phyloP scores from a whole-genome alignment of 306 rosid species.

The Arachis stenosperma region DNA sequence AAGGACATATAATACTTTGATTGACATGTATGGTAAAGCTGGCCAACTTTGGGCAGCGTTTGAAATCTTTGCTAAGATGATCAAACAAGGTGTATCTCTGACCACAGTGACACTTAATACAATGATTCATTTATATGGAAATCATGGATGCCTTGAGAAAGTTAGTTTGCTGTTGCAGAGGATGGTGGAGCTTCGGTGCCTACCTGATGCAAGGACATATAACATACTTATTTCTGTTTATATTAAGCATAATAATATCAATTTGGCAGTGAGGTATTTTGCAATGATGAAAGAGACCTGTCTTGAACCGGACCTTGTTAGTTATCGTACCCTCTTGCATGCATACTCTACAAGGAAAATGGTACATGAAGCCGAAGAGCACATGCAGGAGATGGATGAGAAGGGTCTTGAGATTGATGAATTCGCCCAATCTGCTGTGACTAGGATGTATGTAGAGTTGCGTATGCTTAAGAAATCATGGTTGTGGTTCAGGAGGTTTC shows the following conservation, averaged over 20 bases:
- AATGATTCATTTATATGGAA: conserved; percentile 83
- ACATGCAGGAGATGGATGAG: conserved; percentile 68
- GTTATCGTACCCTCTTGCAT: conserved; percentile 71
- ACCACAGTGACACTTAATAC: conserved; percentile 79
- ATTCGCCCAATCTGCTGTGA: conserved; percentile 74
- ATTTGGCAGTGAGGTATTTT: conserved; percentile 59
- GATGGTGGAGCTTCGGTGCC: conserved; percentile 73
- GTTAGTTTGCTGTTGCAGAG: conserved; percentile 59
- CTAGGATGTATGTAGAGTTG: conserved; percentile 73
- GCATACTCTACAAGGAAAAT: conserved; percentile 75
- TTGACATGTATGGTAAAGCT: conserved; percentile 75
- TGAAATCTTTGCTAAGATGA: conserved; percentile 68
- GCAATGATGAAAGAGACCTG: conserved; percentile 61
- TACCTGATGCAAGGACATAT: conserved; percentile 72
- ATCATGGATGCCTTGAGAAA: conserved; percentile 56
- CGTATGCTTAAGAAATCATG: conserved; percentile 71
- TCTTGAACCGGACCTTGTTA: conserved; percentile 66
- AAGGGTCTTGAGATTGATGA: conserved; percentile 73
- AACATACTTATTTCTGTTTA: conserved; percentile 70
- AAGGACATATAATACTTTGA: conserved; percentile 66
- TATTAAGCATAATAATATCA: conserved; percentile 59
- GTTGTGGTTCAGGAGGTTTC: conserved; percentile 77
- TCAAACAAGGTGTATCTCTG: conserved; percentile 63
- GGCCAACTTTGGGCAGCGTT: conserved; percentile 67
- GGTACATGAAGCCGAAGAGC: conserved; percentile 67